These are phyloP conservation scores for Stereocaulon alpinum DNA, from an alignment of 495 filamentous ascomycete genomes.

Conservation along the genomic window DNA sequence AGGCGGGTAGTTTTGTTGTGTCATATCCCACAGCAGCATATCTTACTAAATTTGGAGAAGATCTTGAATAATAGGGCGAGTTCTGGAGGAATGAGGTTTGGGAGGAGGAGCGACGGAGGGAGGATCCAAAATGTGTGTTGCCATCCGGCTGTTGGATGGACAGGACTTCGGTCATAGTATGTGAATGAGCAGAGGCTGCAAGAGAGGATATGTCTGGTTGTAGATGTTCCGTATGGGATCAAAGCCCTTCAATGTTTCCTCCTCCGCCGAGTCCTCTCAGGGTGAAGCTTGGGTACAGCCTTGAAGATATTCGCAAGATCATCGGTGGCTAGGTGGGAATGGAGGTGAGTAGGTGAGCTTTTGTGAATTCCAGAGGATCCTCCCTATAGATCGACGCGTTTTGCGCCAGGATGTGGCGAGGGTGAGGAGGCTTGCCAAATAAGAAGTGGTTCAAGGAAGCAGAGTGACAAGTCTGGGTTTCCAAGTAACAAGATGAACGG, in stretches of 20 bases:
- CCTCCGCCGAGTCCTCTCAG: slow-evolving; percentile 10
- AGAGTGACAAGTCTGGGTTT: background rate
- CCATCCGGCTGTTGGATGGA: slow-evolving; percentile 28
- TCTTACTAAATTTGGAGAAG: slow-evolving; percentile 26
- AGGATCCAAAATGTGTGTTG: slow-evolving; percentile 33
- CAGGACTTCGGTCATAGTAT: slow-evolving; percentile 38
- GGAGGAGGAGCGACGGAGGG: slow-evolving; percentile 32
- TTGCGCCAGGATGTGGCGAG: background rate
- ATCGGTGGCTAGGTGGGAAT: slow-evolving; percentile 12
- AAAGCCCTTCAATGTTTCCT: slow-evolving; percentile 7
- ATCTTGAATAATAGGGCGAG: slow-evolving; percentile 27
- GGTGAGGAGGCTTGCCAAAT: background rate
- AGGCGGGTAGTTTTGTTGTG: slow-evolving; percentile 27
- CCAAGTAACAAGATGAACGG: background rate
- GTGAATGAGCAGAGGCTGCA: background rate
- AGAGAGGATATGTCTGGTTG: background rate
- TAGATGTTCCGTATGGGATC: background rate
- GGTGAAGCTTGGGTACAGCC: slow-evolving; percentile 8
- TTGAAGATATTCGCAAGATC: slow-evolving; percentile 9
- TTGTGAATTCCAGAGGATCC: background rate
- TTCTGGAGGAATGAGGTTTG: slow-evolving; percentile 36
- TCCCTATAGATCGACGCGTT: too few species aligned
- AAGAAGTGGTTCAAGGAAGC: background rate
- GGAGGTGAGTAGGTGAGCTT: background rate
- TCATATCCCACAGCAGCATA: slow-evolving; percentile 30